phyloP scores from a whole-genome alignment of 164 flowering plant genomes.

The Nymphaea colorata region DNA sequence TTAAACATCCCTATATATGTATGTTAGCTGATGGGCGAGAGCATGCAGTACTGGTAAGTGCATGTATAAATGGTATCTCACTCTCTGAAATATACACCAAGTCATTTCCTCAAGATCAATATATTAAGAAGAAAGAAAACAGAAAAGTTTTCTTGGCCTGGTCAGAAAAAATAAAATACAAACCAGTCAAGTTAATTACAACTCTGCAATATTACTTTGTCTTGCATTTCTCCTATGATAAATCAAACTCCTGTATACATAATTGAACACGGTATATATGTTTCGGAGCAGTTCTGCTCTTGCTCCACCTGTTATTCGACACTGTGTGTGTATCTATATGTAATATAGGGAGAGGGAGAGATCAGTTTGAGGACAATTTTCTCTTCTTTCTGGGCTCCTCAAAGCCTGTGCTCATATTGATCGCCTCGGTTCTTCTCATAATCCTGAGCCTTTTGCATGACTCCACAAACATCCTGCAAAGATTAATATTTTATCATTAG shows the following conservation, averaged over 20 bases:
- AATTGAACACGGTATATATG: not conserved
- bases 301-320: no score
- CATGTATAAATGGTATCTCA: no score
- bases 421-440: conserved; percentile 25
- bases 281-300: no score
- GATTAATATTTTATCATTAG: not conserved
- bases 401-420: conserved; percentile 9
- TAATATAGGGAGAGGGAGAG: no score
- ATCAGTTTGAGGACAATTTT: not conserved
- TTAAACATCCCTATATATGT: no score
- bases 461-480: conserved; percentile 31
- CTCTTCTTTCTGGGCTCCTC: conserved; percentile 3
- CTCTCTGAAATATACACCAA: no score
- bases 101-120: no score
- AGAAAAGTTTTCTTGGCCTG: not conserved
- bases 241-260: not conserved
- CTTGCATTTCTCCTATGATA: not conserved
- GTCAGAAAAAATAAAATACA: not conserved
- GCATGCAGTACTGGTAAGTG: no score
- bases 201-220: not conserved
- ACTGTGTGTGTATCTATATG: no score
- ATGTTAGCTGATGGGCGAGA: no score
- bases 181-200: no score
- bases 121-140: no score
- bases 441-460: conserved; percentile 38